Conservation (phyloP, 2,329 filamentous ascomycete genomes). For the Sporothrix mexicana region DNA sequence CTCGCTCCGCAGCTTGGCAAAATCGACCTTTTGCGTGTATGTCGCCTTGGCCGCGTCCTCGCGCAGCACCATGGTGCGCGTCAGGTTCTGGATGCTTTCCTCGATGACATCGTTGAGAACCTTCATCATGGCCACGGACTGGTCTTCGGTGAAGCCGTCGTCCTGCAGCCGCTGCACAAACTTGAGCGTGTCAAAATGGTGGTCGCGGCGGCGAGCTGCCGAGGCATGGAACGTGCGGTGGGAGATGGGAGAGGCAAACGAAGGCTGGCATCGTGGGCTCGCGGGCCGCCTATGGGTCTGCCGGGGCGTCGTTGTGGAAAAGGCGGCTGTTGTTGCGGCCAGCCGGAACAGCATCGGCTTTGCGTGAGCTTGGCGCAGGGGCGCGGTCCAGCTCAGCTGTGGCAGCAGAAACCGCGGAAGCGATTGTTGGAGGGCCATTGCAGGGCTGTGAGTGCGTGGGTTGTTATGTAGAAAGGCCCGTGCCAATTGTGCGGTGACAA, state of each 20-base stretch:
- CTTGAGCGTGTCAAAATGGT: slow-evolving; percentile 98
- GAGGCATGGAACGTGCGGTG: slow-evolving; percentile 68
- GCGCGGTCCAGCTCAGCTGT: slow-evolving; percentile 58
- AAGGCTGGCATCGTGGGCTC: not conserved
- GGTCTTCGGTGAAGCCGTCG: slow-evolving; percentile 94
- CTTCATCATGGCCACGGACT: slow-evolving; percentile 98
- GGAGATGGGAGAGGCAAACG: not conserved
- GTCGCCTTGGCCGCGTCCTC: slow-evolving; percentile 87
- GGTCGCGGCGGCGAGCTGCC: slow-evolving; percentile 68
- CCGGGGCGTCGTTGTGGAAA: not conserved
- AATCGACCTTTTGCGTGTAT: slow-evolving; percentile 92
- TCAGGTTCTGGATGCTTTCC: slow-evolving; percentile 96
- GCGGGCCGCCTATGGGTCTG: not conserved
- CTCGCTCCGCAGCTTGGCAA: slow-evolving; percentile 94
- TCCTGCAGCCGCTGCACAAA: slow-evolving; percentile 88
- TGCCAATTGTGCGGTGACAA: too few relatives aligned
- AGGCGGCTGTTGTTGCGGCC: slow-evolving; percentile 10
- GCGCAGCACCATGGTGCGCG: slow-evolving; percentile 94
- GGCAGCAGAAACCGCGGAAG: slow-evolving; percentile 62
- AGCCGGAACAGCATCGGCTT: slow-evolving; percentile 32
- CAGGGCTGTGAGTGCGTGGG: slow-evolving; percentile 41
- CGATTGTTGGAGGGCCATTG: slow-evolving; percentile 47
- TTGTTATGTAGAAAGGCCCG: not conserved
- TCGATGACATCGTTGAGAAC: slow-evolving; percentile 96
- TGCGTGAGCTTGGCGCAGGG: slow-evolving; percentile 32